Conservation (phyloP, 495 filamentous ascomycete species). For the Thermothielavioides terrestris region DNA sequence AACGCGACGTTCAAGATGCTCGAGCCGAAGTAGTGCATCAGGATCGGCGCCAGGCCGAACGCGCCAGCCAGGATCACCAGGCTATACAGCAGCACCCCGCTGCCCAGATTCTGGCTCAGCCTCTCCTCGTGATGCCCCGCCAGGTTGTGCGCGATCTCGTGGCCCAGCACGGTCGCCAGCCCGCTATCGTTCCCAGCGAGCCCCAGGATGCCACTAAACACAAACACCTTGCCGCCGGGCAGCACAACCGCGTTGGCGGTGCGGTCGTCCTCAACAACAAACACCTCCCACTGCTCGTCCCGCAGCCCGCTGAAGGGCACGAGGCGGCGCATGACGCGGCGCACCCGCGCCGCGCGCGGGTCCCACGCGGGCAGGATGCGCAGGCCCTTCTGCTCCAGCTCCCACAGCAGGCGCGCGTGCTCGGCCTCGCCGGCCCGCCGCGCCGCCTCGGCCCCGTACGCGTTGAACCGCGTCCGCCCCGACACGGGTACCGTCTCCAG, state of each 20-base stretch:
- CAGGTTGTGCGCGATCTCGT: slow-evolving; percentile 91
- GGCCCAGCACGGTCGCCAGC: slow-evolving; percentile 75
- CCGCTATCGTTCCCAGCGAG: slow-evolving; percentile 64
- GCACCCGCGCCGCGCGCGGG: slow-evolving; percentile 40
- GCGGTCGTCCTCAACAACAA: slow-evolving; percentile 64
- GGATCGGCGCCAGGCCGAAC: slow-evolving; percentile 34
- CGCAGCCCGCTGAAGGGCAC: slow-evolving; percentile 58
- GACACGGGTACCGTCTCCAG: slow-evolving; percentile 73
- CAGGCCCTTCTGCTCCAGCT: slow-evolving; percentile 28
- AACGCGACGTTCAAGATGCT: slow-evolving; percentile 54
- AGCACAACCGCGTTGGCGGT: slow-evolving; percentile 78
- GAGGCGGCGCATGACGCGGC: slow-evolving; percentile 60
- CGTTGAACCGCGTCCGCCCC: slow-evolving; percentile 75
- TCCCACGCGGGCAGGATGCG: slow-evolving; percentile 37
- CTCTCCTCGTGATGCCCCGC: slow-evolving; percentile 73
- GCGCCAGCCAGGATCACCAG: slow-evolving; percentile 45
- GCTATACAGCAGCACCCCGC: slow-evolving; percentile 45
- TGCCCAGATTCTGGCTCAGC: slow-evolving; percentile 54
- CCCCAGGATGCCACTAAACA: slow-evolving; percentile 74
- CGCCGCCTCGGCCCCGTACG: slow-evolving; percentile 51
- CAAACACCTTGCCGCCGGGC: slow-evolving; percentile 90
- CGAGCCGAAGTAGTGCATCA: slow-evolving; percentile 32
- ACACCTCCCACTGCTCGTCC: slow-evolving; percentile 66
- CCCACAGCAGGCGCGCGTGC: slow-evolving; percentile 43
- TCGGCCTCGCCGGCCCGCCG: slow-evolving; percentile 42